Evolutionary conservation across 257 asterid species (phyloP).

Genomic region (Jacaranda mimosifolia): DNA sequence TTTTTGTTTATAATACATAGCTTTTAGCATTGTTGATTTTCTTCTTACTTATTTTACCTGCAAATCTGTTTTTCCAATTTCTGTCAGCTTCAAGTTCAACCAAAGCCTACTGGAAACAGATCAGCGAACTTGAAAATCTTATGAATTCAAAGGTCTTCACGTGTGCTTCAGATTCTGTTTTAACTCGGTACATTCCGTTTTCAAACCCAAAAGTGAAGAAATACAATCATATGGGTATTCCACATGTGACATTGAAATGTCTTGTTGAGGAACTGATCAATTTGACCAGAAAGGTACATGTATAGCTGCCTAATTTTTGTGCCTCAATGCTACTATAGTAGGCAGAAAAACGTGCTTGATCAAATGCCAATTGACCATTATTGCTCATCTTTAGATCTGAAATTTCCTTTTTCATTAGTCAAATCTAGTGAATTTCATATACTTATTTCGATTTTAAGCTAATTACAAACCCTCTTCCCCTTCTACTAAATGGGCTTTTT

Average conservation of each 20-base stretch:
- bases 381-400: too few species aligned
- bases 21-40: slow-evolving; percentile 13
- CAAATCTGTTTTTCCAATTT: slow-evolving; percentile 9
- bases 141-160: slow-evolving; percentile 91
- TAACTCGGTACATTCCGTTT: slow-evolving; percentile 57
- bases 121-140: slow-evolving; percentile 69
- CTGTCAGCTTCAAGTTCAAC: slow-evolving; percentile 55
- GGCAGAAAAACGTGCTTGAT: too few species aligned
- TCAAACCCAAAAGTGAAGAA: slow-evolving; percentile 63
- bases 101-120: slow-evolving; percentile 56
- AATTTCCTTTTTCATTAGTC: too few species aligned
- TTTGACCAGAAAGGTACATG: slow-evolving; percentile 54
- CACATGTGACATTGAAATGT: slow-evolving; percentile 29
- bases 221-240: slow-evolving; percentile 48
- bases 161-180: slow-evolving; percentile 57
- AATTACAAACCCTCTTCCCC: too few species aligned
- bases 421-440: too few species aligned
- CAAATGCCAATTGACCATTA: too few species aligned
- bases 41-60: slow-evolving; percentile 3
- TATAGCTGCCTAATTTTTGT: too few species aligned
- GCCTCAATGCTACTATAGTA: too few species aligned
- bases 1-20: background rate
- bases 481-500: too few species aligned
- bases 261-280: slow-evolving; percentile 40
- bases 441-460: too few species aligned